A percentile compares a stretch with the other conserved stretches of the same genome.
These are phyloP conservation scores for Massariosphaeria phaeospora DNA, from an alignment of 495 filamentous ascomycete species.

Conservation along the genomic window DNA sequence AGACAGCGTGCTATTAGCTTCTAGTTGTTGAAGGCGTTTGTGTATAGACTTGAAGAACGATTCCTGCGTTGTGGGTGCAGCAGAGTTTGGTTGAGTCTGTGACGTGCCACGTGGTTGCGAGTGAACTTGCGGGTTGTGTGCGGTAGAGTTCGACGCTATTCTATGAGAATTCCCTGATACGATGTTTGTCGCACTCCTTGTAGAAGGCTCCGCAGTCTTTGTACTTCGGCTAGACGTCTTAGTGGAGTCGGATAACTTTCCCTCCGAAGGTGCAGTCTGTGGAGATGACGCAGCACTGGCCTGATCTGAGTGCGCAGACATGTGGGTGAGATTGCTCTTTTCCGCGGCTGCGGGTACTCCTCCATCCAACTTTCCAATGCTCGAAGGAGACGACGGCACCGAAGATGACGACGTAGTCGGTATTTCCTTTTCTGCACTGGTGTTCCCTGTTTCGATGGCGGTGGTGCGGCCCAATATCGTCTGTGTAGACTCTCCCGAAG, in stretches of 20 bases:
- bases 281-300: background rate
- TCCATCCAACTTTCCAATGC: background rate
- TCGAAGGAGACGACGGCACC: background rate
- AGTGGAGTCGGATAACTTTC: background rate
- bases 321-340: background rate
- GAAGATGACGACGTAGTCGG: background rate
- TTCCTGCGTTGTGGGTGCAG: conserved; percentile 85
- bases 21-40: conserved; percentile 83
- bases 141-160: conserved; percentile 2
- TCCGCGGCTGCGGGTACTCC: background rate
- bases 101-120: conserved; percentile 37
- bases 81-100: conserved; percentile 50
- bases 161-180: conserved; percentile 4
- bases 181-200: background rate
- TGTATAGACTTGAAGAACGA: conserved; percentile 96
- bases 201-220: background rate
- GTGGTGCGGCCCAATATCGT: background rate
- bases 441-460: background rate
- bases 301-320: background rate
- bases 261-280: background rate
- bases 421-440: background rate
- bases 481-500: background rate
- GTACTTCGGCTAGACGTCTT: background rate
- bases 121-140: conserved; percentile 2
- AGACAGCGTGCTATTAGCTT: conserved; percentile 86